phyloP scores from a whole-genome alignment of 2,329 filamentous ascomycete genomes.

The Fonsecaea multimorphosa region DNA sequence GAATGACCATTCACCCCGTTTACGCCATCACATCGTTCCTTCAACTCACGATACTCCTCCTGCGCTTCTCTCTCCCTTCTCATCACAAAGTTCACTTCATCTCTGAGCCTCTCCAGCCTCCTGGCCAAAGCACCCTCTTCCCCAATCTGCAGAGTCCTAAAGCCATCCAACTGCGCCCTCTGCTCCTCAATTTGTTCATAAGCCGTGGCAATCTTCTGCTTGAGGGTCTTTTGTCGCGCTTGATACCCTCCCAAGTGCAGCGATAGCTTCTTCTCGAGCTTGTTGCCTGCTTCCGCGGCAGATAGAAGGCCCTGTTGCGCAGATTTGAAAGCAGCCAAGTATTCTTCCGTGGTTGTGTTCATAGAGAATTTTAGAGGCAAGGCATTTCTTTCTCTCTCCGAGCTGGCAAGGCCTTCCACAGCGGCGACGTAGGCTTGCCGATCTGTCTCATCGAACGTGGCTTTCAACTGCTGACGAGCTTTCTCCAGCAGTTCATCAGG shows the following conservation, averaged over 20 bases:
- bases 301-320: conserved; percentile 75
- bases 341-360: conserved; percentile 74
- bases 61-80: conserved; percentile 88
- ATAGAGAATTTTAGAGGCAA: conserved; percentile 81
- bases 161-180: conserved; percentile 72
- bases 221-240: conserved; percentile 79
- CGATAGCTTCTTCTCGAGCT: conserved; percentile 90
- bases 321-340: conserved; percentile 72
- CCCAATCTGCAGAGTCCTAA: conserved; percentile 75
- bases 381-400: conserved; percentile 56
- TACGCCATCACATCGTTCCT: conserved; percentile 72
- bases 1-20: conserved; percentile 29
- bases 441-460: conserved; percentile 65
- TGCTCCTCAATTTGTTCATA: conserved; percentile 76
- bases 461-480: conserved; percentile 76
- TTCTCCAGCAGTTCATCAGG: conserved; percentile 74
- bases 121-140: conserved; percentile 78
- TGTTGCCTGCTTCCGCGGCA: conserved; percentile 79
- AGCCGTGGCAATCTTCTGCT: conserved; percentile 78
- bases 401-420: conserved; percentile 51
- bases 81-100: conserved; percentile 82
- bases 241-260: conserved; percentile 90
- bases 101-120: conserved; percentile 74
- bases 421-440: conserved; percentile 58
- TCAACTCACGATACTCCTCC: conserved; percentile 76